phyloP scores from a whole-genome alignment of 2,329 filamentous ascomycete species.

The Lasiodiplodia theobromae region DNA sequence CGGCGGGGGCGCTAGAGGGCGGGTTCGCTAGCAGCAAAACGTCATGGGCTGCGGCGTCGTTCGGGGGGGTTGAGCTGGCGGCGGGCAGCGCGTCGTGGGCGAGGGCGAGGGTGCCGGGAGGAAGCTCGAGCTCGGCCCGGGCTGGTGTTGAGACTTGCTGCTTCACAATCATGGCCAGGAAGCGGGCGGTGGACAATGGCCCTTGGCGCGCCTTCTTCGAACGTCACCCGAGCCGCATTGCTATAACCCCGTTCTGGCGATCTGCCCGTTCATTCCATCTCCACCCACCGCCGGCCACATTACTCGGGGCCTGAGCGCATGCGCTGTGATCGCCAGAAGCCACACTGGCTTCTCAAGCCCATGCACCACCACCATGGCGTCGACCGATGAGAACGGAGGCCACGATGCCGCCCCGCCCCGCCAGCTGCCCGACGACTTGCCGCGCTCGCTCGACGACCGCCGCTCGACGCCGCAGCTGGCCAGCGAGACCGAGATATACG shows the following conservation, averaged over 20 bases:
- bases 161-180: neutral
- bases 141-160: neutral
- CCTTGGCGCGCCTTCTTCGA: conserved; percentile 23
- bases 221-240: conserved; percentile 30
- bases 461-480: conserved; percentile 72
- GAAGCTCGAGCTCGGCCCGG: no score
- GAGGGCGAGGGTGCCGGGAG: neutral
- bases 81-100: neutral
- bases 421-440: conserved; percentile 81
- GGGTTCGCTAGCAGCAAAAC: neutral
- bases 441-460: conserved; percentile 89
- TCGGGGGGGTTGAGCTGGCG: neutral
- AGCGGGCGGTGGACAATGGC: neutral
- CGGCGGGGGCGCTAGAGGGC: neutral
- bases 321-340: conserved; percentile 27
- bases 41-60: neutral
- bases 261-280: conserved; percentile 15
- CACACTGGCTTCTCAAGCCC: conserved; percentile 26
- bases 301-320: conserved; percentile 24
- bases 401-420: conserved; percentile 45
- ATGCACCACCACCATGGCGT: conserved; percentile 37
- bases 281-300: conserved; percentile 15
- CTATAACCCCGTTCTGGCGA: conserved; percentile 16
- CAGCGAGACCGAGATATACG: conserved; percentile 94
- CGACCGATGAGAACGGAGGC: conserved; percentile 45